Base-by-base conservation (phyloP, 164 flowering plant genomes). In the Protea cynaroides region DNA sequence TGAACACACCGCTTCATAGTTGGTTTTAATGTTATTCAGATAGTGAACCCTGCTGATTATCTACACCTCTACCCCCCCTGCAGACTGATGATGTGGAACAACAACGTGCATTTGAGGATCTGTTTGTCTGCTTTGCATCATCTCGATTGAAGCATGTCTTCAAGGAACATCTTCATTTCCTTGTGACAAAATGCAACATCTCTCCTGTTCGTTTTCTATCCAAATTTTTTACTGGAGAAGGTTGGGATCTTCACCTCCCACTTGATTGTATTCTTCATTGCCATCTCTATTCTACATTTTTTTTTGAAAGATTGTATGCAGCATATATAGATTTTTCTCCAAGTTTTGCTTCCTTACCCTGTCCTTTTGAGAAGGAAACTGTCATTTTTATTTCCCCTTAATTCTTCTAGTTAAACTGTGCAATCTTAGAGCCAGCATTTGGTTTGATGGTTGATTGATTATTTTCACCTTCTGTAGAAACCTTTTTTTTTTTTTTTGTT, bases 201-300 rank as follows among this genome's bases (percentile, higher is more conserved):
- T 75, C 83, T 71, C 74, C 86, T 50, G 73, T 69, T 14, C 62
- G 37, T n/a, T 78, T 85, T 46, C 70, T 87, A 40, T 76, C 82
- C 23, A 75, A 73, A 40, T 79, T 85, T 61, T 83, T 82, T 54
- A 79, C 89, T 18, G 83, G 79, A 61, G 89, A 83, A 88, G 96
- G 96, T 92, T 57, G 46, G 25, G 5, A 13, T 61, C 61, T 56
- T 36, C 25, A 15, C 54, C 63, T 37, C 43, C 56, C 7, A 25
- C 34, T 19, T 13, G 15, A 46, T 17, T 51, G 54, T 40, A 15
- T 8, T 37, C 18, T 14, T 47, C 13, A 51, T 24, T 2, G 34
- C 54, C 17, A 43, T 53, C 60, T 58, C 25, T 65, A n/a, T n/a
- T n/a, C n/a, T n/a, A n/a, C n/a, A n/a, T n/a, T n/a, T n/a, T n/a